Evolutionary conservation across 2,329 filamentous ascomycete genomes (phyloP).

Genomic region (Neoarthrinium moseri): DNA sequence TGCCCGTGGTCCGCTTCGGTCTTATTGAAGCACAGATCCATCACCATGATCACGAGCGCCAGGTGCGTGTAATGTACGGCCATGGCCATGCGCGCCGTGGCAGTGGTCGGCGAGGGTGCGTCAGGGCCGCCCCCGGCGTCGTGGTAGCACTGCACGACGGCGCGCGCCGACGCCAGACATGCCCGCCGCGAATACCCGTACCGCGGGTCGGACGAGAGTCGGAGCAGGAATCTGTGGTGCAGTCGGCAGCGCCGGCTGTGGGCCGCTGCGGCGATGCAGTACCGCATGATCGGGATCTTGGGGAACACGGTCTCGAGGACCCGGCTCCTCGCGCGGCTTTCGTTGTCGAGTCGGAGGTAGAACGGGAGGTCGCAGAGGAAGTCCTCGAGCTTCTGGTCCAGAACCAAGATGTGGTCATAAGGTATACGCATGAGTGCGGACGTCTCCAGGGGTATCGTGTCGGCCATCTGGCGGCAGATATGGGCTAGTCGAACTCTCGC

Average conservation of each 20-base stretch:
- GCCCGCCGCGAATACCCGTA: slow-evolving; percentile 15
- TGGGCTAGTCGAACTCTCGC: slow-evolving; percentile 16
- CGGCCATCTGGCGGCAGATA: slow-evolving; percentile 16
- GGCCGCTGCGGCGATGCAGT: slow-evolving; percentile 15
- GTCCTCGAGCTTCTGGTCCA: slow-evolving; percentile 14
- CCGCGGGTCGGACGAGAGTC: slow-evolving; percentile 12
- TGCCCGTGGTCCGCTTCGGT: slow-evolving; percentile 10
- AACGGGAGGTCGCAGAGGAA: slow-evolving; percentile 14
- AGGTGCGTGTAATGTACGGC: slow-evolving; percentile 18
- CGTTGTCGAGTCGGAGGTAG: slow-evolving; percentile 13
- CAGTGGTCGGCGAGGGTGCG: slow-evolving; percentile 8
- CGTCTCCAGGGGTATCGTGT: slow-evolving; percentile 15
- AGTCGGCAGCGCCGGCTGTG: slow-evolving; percentile 17
- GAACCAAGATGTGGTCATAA: slow-evolving; percentile 14
- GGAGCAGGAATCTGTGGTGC: slow-evolving; percentile 19
- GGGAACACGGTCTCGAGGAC: slow-evolving; percentile 15
- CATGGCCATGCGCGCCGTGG: slow-evolving; percentile 16
- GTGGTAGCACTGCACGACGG: slow-evolving; percentile 12
- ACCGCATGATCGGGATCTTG: slow-evolving; percentile 19
- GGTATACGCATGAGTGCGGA: slow-evolving; percentile 12
- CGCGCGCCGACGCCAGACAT: slow-evolving; percentile 16
- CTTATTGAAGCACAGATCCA: slow-evolving; percentile 19
- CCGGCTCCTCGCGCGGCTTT: slow-evolving; percentile 16
- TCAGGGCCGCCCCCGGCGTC: slow-evolving; percentile 4
- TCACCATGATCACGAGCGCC: slow-evolving; percentile 16